A percentile compares a stretch with the other conserved stretches of the same genome.
Evolutionary conservation across 139 green algal species (phyloP).

Genomic region (Nannochloris sp.): DNA sequence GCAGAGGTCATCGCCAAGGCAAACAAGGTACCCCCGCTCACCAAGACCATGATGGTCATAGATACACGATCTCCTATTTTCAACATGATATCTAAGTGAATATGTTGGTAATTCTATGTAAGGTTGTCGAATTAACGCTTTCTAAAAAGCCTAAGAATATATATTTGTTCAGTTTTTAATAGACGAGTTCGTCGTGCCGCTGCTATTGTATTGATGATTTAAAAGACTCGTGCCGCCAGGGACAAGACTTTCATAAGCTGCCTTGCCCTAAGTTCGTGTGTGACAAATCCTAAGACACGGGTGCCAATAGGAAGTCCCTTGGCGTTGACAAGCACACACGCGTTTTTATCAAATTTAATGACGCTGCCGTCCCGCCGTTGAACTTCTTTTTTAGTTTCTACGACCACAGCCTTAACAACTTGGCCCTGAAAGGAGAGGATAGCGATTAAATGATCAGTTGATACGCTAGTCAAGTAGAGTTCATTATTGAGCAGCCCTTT

Average conservation of each 20-base stretch:
- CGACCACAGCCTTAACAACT: constrained; percentile 51
- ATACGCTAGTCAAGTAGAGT: not conserved
- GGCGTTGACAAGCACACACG: constrained; percentile 46
- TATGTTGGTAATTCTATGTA: not conserved
- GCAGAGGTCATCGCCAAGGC: constrained; percentile 12
- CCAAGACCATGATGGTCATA: constrained; percentile 12
- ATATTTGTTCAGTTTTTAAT: not conserved
- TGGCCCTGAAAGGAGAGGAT: constrained; percentile 14
- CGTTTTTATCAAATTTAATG: constrained; percentile 49
- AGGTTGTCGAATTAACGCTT: too few species aligned
- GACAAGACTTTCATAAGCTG: constrained; percentile 53
- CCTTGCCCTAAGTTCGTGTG: constrained; percentile 45
- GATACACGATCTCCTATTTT: constrained; percentile 13
- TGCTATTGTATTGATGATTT: constrained; percentile 5
- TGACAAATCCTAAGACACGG: constrained; percentile 52
- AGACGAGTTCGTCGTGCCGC: not conserved
- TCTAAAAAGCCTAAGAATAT: not conserved
- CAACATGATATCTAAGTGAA: not conserved
- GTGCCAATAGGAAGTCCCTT: constrained; percentile 50
- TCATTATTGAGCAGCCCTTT: too few species aligned
- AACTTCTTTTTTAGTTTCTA: constrained; percentile 50
- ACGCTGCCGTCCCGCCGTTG: constrained; percentile 31
- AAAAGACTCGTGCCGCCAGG: constrained; percentile 45
- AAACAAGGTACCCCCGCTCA: constrained; percentile 22
- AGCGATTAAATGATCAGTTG: not conserved